phyloP scores from a whole-genome alignment of 495 filamentous ascomycete species.

The Rhypophila decipiens region DNA sequence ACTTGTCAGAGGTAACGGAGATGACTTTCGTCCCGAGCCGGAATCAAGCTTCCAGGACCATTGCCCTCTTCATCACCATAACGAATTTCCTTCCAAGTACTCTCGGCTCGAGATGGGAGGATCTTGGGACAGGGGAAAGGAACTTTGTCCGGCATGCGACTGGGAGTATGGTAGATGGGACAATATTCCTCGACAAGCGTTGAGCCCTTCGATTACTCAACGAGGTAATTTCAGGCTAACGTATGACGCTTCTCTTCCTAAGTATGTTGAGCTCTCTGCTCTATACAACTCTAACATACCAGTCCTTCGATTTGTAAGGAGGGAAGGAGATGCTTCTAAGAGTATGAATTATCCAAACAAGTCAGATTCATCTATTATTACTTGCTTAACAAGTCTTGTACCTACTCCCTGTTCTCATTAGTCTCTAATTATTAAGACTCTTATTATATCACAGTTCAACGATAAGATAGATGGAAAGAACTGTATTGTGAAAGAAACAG shows the following conservation, averaged over 20 bases:
- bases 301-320: background rate
- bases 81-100: background rate
- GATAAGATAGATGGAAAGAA: background rate
- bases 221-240: background rate
- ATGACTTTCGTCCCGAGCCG: background rate
- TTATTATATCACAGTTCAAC: background rate
- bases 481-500: too few relatives aligned
- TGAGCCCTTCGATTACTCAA: background rate
- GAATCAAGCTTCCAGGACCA: background rate
- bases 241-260: slow-evolving; percentile 1
- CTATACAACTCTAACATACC: background rate
- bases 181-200: background rate
- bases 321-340: background rate
- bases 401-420: background rate
- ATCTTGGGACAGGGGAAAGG: background rate
- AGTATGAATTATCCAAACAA: background rate
- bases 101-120: background rate
- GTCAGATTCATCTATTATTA: background rate
- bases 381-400: background rate
- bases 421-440: background rate
- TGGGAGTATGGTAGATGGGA: background rate
- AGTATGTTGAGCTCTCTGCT: background rate
- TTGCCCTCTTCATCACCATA: background rate
- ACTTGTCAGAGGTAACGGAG: background rate
- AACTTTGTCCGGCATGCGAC: background rate